Evolutionary conservation across 352 stramenopile genomes (phyloP).

Genomic region (Phytophthora syringae): DNA sequence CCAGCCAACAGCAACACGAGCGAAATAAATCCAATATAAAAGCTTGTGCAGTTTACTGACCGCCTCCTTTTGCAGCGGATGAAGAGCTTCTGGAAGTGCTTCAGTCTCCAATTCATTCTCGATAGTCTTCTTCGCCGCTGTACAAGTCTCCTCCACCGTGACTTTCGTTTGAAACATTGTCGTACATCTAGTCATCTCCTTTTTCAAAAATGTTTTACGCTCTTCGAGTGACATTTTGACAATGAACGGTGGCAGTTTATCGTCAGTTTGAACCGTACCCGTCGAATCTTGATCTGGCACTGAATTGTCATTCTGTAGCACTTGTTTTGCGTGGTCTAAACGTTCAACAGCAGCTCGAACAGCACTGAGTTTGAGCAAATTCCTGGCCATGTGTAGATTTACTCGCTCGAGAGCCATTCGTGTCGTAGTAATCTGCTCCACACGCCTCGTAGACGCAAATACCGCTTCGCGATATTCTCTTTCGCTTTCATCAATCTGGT

Average conservation of each 20-base stretch:
- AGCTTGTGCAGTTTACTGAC: conserved; percentile 47
- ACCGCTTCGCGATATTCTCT: conserved; percentile 39
- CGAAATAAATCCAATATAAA: conserved; percentile 70
- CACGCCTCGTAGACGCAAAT: conserved; percentile 4
- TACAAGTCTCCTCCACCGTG: conserved; percentile 15
- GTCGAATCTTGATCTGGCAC: neutral
- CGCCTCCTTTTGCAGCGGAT: conserved; percentile 45
- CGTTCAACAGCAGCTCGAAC: conserved; percentile 21
- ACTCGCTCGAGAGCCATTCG: conserved; percentile 43
- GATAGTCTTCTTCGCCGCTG: neutral
- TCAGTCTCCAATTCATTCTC: neutral
- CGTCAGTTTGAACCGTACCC: neutral
- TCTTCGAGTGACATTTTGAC: conserved; percentile 18
- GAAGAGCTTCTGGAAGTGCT: conserved; percentile 18
- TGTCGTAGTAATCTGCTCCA: conserved; percentile 39
- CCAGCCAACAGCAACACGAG: conserved; percentile 67
- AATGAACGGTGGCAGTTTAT: neutral
- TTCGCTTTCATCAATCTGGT: conserved; percentile 39
- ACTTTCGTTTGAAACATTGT: conserved; percentile 29
- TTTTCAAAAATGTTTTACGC: conserved; percentile 22
- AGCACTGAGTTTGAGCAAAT: conserved; percentile 49
- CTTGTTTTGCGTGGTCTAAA: conserved; percentile 26
- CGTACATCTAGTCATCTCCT: conserved; percentile 22
- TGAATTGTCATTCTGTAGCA: conserved; percentile 7
- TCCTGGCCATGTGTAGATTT: conserved; percentile 37